Evolutionary conservation across 2,329 filamentous ascomycete species (phyloP).

Genomic region (Trichoderma citrinoviride): DNA sequence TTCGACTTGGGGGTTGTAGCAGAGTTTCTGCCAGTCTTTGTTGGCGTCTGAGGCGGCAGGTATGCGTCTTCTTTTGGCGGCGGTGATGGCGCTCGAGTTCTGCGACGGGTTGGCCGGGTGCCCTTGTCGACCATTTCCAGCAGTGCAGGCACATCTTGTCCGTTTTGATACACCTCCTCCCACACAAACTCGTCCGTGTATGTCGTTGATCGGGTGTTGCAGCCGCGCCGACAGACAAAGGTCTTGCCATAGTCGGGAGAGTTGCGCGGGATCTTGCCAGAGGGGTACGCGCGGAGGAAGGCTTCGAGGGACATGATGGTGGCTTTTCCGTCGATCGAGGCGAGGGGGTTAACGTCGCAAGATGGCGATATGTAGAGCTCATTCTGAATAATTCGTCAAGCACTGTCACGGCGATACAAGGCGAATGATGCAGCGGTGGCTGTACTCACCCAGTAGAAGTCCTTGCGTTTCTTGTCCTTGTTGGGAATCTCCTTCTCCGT

Average conservation of each 20-base stretch:
- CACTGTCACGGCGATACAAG: neutral
- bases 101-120: constrained; percentile 63
- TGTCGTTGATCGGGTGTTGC: constrained; percentile 81
- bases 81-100: constrained; percentile 33
- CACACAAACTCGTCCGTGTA: constrained; percentile 92
- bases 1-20: constrained; percentile 35
- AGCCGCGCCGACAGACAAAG: constrained; percentile 86
- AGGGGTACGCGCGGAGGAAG: constrained; percentile 70
- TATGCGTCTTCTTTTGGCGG: constrained; percentile 37
- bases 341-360: constrained; percentile 82
- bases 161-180: constrained; percentile 78
- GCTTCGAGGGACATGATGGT: constrained; percentile 68
- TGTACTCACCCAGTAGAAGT: constrained; percentile 64
- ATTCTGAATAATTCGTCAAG: constrained; percentile 52
- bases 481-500: constrained; percentile 86
- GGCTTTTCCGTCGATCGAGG: constrained; percentile 88
- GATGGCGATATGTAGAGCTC: constrained; percentile 89
- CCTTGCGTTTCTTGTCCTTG: constrained; percentile 74
- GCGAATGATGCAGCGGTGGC: neutral
- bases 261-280: constrained; percentile 68
- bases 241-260: constrained; percentile 77
- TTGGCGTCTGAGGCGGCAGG: constrained; percentile 38
- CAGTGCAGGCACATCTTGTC: constrained; percentile 61
- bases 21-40: constrained; percentile 34
- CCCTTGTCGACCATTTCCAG: constrained; percentile 65